Evolutionary conservation across 2,329 filamentous ascomycete genomes (phyloP).

Genomic region (Diaporthe eres): DNA sequence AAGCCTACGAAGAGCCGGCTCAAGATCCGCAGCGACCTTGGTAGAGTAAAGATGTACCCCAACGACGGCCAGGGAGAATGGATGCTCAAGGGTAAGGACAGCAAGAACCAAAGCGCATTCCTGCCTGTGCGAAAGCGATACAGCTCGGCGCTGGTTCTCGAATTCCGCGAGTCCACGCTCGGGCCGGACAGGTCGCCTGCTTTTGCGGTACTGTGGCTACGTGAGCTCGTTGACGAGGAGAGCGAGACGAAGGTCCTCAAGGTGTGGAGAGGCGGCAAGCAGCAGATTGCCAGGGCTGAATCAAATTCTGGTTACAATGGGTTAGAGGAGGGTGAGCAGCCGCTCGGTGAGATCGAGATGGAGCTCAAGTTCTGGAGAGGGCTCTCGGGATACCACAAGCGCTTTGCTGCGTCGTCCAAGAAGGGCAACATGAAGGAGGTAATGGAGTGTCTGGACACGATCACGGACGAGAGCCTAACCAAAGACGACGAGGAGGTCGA

Average conservation of each 20-base stretch:
- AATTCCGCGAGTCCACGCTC: slow-evolving; percentile 70
- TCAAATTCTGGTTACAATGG: slow-evolving; percentile 53
- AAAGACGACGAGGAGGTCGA: slow-evolving; percentile 45
- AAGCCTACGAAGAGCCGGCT: slow-evolving; percentile 65
- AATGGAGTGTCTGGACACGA: slow-evolving; percentile 74
- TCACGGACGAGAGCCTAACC: slow-evolving; percentile 67
- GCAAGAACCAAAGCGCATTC: slow-evolving; percentile 56
- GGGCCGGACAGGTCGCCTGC: slow-evolving; percentile 69
- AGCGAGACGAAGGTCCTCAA: slow-evolving; percentile 69
- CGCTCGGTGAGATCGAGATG: slow-evolving; percentile 70
- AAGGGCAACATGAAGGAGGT: slow-evolving; percentile 70
- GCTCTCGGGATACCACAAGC: slow-evolving; percentile 70
- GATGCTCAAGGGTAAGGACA: slow-evolving; percentile 59
- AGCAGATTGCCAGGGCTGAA: slow-evolving; percentile 55
- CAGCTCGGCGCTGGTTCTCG: slow-evolving; percentile 66
- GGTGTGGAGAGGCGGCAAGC: slow-evolving; percentile 77
- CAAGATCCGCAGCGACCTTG: slow-evolving; percentile 72
- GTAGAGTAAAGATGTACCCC: slow-evolving; percentile 70
- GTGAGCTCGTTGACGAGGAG: slow-evolving; percentile 78
- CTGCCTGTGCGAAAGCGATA: slow-evolving; percentile 75
- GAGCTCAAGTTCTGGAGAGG: slow-evolving; percentile 73
- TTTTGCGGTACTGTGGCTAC: slow-evolving; percentile 77
- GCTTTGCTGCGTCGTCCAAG: slow-evolving; percentile 63
- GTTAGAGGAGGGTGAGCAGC: slow-evolving; percentile 67
- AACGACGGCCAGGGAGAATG: slow-evolving; percentile 62